Evolutionary conservation across 257 asterid species (phyloP).

Genomic region (Mentha longifolia): DNA sequence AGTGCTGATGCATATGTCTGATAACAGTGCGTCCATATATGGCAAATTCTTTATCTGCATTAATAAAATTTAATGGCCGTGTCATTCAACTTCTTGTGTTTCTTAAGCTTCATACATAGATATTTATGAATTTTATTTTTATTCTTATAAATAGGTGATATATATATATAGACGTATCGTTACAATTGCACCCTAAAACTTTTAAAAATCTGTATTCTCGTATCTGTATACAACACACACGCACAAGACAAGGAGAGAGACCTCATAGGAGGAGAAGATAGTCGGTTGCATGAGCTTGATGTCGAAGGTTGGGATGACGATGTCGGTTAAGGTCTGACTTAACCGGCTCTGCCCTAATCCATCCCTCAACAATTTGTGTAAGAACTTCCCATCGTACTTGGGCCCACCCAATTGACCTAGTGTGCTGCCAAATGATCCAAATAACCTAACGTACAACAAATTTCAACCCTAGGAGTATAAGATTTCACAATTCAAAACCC

Average conservation of each 20-base stretch:
- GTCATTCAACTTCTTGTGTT: neutral
- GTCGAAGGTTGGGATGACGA: constrained; percentile 62
- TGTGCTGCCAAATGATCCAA: constrained; percentile 44
- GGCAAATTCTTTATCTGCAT: constrained; percentile 45
- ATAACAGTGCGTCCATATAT: constrained; percentile 48
- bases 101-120: too few relatives aligned
- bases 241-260: too few relatives aligned
- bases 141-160: too few relatives aligned
- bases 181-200: too few relatives aligned
- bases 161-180: too few relatives aligned
- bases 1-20: constrained; percentile 70
- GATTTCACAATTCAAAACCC: neutral
- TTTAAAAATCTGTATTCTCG: too few relatives aligned
- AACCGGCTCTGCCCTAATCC: constrained; percentile 47
- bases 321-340: constrained; percentile 51
- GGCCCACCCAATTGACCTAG: constrained; percentile 36
- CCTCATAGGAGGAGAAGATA: constrained; percentile 58
- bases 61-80: too few relatives aligned
- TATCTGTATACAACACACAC: too few relatives aligned
- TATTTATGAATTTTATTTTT: too few relatives aligned
- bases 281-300: constrained; percentile 54
- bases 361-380: constrained; percentile 44
- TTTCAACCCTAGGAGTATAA: neutral
- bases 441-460: neutral
- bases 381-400: constrained; percentile 54